Conservation (phyloP, 257 asterid species). For the Thymus quinquecostatus region DNA sequence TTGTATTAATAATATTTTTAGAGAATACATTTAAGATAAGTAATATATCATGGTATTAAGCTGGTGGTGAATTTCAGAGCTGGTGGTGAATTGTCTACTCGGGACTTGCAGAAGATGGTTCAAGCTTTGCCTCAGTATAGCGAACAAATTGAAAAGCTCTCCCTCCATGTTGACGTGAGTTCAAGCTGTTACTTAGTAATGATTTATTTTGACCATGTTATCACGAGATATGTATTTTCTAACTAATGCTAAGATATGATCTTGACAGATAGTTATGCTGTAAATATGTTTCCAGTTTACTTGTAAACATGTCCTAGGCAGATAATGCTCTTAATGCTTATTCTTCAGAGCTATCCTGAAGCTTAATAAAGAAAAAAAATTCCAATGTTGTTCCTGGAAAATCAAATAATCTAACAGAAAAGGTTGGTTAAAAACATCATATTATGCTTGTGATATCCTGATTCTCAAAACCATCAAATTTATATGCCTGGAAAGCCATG, state of each 20-base stretch:
- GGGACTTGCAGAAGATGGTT: slow-evolving; percentile 99
- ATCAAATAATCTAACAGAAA: not conserved
- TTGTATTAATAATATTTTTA: too few relatives aligned
- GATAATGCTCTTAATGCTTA: slow-evolving; percentile 1
- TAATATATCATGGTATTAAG: too few relatives aligned
- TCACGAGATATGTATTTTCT: slow-evolving; percentile 11
- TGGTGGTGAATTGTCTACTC: slow-evolving; percentile 84
- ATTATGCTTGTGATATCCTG: not conserved
- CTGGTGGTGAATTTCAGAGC: too few relatives aligned
- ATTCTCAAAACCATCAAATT: too few relatives aligned
- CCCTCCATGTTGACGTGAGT: slow-evolving; percentile 99
- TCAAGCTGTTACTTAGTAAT: slow-evolving; percentile 18
- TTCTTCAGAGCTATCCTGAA: slow-evolving; percentile 25
- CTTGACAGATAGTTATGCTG: slow-evolving; percentile 13
- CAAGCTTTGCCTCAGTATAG: slow-evolving; percentile 99
- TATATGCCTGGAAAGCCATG: too few relatives aligned
- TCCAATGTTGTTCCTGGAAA: slow-evolving; percentile 23
- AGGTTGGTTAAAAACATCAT: slow-evolving; percentile 12
- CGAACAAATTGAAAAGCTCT: slow-evolving; percentile 98
- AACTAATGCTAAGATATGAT: slow-evolving; percentile 21
- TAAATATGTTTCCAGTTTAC: slow-evolving; percentile 11
- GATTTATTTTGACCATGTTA: slow-evolving; percentile 15
- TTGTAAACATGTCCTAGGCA: not conserved
- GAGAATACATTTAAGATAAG: too few relatives aligned
- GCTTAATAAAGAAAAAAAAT: slow-evolving; percentile 9